Percentiles rank a stretch among this genome's conserved stretches.
phyloP scores from a whole-genome alignment of 768 basidiomycete species.

The Mycena sanguinolenta region DNA sequence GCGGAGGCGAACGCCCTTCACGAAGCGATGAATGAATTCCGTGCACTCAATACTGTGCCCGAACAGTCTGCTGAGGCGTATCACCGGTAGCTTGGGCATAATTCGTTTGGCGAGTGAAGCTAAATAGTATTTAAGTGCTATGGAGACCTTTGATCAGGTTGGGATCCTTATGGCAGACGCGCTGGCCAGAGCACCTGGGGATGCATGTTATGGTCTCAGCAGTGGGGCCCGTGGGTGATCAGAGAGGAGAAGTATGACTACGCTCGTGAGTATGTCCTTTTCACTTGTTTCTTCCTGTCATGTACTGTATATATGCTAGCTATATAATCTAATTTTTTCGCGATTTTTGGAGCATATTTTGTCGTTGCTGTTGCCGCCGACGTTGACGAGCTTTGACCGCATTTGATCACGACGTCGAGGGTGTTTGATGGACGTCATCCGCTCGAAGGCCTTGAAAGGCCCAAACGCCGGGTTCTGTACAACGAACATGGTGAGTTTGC shows the following conservation, averaged over 20 bases:
- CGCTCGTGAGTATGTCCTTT: slow-evolving; percentile 15
- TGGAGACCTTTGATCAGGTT: not conserved
- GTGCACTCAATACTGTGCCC: not conserved
- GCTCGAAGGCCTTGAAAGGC: too few species aligned
- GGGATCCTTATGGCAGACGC: slow-evolving; percentile 19
- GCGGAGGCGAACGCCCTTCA: not conserved
- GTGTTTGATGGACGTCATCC: too few species aligned
- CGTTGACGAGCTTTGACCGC: too few species aligned
- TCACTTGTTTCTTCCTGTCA: too few species aligned
- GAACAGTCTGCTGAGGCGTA: not conserved
- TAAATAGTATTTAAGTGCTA: too few species aligned
- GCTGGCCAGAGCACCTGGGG: slow-evolving; percentile 5
- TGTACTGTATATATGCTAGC: too few species aligned
- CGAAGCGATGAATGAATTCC: not conserved
- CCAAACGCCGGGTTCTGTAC: too few species aligned
- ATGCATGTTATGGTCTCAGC: slow-evolving; percentile 8
- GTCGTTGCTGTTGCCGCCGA: too few species aligned
- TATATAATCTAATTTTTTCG: too few species aligned
- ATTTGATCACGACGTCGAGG: too few species aligned
- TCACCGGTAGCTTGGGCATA: slow-evolving; percentile 7
- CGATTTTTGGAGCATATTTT: too few species aligned
- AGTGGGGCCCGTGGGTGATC: slow-evolving; percentile 13
- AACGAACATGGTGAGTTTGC: too few species aligned
- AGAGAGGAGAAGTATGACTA: slow-evolving; percentile 13
- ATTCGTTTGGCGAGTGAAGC: not conserved